These are phyloP conservation scores for Coelastrella sp. DNA, from an alignment of 139 green algal species.

Conservation along the genomic window DNA sequence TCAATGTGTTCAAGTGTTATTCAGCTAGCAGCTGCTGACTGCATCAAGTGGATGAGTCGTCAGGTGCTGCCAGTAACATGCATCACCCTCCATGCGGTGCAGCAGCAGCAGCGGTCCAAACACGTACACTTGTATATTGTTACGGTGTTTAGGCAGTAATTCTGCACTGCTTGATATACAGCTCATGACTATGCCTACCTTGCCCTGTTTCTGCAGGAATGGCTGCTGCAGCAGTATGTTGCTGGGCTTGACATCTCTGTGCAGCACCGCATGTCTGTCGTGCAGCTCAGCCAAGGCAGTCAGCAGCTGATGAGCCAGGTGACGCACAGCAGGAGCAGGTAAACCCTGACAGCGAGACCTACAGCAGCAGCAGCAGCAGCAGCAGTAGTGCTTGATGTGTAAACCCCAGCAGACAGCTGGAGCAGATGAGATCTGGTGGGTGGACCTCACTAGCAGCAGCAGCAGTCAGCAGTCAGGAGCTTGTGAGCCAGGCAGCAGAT, in stretches of 20 bases:
- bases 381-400: not conserved
- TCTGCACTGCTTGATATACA: not conserved
- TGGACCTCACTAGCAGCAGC: not conserved
- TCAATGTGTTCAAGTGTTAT: too few species aligned
- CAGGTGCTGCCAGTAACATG: too few species aligned
- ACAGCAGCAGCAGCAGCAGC: not conserved
- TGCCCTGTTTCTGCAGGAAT: not conserved
- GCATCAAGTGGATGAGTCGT: too few species aligned
- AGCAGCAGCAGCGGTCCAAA: too few species aligned
- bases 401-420: not conserved
- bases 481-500: not conserved
- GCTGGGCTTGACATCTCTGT: conserved; percentile 22
- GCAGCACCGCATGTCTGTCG: not conserved
- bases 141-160: not conserved
- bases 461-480: not conserved
- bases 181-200: not conserved
- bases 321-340: not conserved
- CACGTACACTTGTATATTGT: not conserved
- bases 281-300: conserved; percentile 19
- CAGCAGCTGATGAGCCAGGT: conserved; percentile 13
- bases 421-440: not conserved
- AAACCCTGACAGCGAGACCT: conserved; percentile 1
- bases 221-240: conserved; percentile 33
- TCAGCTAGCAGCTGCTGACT: too few species aligned
- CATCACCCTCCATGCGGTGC: too few species aligned